Percentiles rank a stretch among this genome's conserved stretches.
phyloP scores from a whole-genome alignment of 352 stramenopile species.

The Globisporangium iwayamae region DNA sequence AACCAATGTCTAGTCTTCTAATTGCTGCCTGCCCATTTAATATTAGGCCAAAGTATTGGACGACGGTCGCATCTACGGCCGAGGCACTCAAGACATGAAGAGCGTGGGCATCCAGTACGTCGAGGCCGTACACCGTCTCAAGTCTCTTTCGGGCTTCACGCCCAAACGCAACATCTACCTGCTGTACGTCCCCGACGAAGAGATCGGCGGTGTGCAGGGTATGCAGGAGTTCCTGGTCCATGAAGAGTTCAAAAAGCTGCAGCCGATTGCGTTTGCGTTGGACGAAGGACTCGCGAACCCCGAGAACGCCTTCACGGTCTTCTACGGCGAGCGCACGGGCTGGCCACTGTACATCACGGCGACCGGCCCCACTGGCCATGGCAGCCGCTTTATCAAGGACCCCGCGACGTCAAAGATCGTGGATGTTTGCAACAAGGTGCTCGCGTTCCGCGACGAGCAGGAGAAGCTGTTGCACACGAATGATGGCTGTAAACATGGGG shows the following conservation, averaged over 20 bases:
- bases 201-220: slow-evolving; percentile 90
- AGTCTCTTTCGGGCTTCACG: slow-evolving; percentile 44
- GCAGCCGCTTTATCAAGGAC: slow-evolving; percentile 94
- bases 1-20: no score
- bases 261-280: slow-evolving; percentile 89
- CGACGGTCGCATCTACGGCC: slow-evolving; percentile 87
- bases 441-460: slow-evolving; percentile 89
- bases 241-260: slow-evolving; percentile 75
- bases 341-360: slow-evolving; percentile 91
- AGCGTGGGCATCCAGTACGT: slow-evolving; percentile 96
- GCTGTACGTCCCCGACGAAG: slow-evolving; percentile 93
- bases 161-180: slow-evolving; percentile 90
- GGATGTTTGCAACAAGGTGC: slow-evolving; percentile 82
- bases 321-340: slow-evolving; percentile 94
- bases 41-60: slow-evolving; percentile 56
- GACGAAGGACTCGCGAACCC: slow-evolving; percentile 95
- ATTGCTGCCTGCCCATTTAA: neutral
- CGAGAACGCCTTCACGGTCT: slow-evolving; percentile 90
- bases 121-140: slow-evolving; percentile 81
- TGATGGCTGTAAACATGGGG: slow-evolving; percentile 87
- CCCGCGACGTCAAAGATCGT: slow-evolving; percentile 95
- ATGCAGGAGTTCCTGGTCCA: slow-evolving; percentile 91
- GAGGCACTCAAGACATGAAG: slow-evolving; percentile 94
- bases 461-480: slow-evolving; percentile 67
- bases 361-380: slow-evolving; percentile 79